These are phyloP conservation scores for Suillus lakei DNA, from an alignment of 768 basidiomycete species.

Conservation along the genomic window DNA sequence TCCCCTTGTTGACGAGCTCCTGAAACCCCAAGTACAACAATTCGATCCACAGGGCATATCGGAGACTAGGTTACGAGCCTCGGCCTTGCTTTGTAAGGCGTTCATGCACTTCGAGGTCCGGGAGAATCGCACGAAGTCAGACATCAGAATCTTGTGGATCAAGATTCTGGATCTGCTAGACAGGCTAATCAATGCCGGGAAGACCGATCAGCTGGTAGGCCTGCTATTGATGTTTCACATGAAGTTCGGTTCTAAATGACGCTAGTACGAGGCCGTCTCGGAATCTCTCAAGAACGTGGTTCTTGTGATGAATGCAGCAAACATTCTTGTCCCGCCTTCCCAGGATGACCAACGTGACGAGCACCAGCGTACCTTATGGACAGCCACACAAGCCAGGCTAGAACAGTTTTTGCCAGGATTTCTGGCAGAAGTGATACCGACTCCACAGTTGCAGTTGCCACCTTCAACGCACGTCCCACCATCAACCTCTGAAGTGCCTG, in stretches of 20 bases:
- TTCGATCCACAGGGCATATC: constrained; percentile 87
- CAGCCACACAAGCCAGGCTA: constrained; percentile 81
- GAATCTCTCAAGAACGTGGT: constrained; percentile 97
- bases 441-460: constrained; percentile 24
- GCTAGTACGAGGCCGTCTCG: constrained; percentile 90
- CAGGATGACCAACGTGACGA: constrained; percentile 55
- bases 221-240: neutral
- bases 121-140: constrained; percentile 59
- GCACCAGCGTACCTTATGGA: constrained; percentile 77
- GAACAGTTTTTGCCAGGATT: constrained; percentile 94
- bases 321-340: constrained; percentile 70
- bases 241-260: constrained; percentile 12
- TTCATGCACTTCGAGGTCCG: constrained; percentile 93
- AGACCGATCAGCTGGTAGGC: constrained; percentile 85
- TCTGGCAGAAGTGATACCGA: constrained; percentile 69
- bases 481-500: constrained; percentile 7
- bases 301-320: constrained; percentile 92
- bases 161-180: constrained; percentile 89
- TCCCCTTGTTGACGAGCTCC: constrained; percentile 88
- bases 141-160: constrained; percentile 83
- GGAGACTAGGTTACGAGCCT: constrained; percentile 87
- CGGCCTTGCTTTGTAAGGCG: constrained; percentile 90
- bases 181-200: constrained; percentile 84
- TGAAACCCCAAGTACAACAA: constrained; percentile 80
- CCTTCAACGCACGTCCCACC: constrained; percentile 10